Evolutionary conservation across 177 flowering plant species (phyloP), one percentile per base, ranked within the genome.

Genomic region (Vitis hybrid): DNA sequence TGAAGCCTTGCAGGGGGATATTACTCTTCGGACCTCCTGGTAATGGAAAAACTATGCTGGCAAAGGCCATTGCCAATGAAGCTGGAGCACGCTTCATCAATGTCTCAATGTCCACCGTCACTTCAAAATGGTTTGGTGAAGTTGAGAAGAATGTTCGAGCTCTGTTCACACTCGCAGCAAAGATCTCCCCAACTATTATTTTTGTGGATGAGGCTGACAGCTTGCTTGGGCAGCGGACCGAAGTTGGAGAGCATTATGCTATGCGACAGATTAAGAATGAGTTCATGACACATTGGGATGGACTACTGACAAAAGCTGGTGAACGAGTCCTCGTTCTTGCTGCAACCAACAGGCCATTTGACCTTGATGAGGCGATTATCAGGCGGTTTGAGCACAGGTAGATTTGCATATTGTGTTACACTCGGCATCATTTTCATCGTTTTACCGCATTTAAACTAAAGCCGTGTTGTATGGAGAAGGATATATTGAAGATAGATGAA

Each of bases 271-370:
- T 84, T 51, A 84, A 84, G 66, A 84, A 84, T 67, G 87, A 84
- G 65, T 84, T 84, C 78, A 84, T 84, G 87, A 71, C 83, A 16
- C 87, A 84, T 55, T 84, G 87, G 87, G 87, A 84, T 66, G 87
- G 87, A 26, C 72, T 84, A 10, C 60, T 82, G 67, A 80, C 87
- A 14, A 78, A 77, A 77, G 48, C 77, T 59, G 84, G 84, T 19
- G 87, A 84, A 62, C 60, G 76, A 33, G 82, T 84, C 70, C 83
- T 84, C 9, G 87, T 84, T 65, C 85, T 82, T 75, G 87, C 87
- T 48, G 87, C 87, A 19, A 82, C 87, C 70, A 84, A 84, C 78
- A 71, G 87, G 67, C 87, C 87, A 9, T 84, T 82, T 66, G 87
- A 84, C 78, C 87, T 84, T 70, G 87, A 84, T 76, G 86, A 82